Evolutionary conservation across 495 filamentous ascomycete genomes (phyloP).

Genomic region (Lasiosphaeria hispida): DNA sequence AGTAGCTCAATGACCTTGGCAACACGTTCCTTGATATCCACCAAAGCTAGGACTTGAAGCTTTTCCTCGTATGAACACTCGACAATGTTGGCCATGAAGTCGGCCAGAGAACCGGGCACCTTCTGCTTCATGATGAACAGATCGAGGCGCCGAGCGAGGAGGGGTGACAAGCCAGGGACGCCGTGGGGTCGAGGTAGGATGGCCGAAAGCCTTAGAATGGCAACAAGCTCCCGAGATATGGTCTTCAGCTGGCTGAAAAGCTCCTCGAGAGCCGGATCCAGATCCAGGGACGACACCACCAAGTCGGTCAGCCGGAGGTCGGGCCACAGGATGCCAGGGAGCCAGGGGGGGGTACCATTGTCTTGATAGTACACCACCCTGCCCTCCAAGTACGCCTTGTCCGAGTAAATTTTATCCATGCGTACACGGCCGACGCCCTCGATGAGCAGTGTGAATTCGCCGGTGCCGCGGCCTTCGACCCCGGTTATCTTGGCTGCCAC

Average conservation of each 20-base stretch:
- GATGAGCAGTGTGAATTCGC: conserved; percentile 77
- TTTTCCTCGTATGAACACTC: conserved; percentile 85
- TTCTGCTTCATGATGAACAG: conserved; percentile 78
- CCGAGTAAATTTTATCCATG: conserved; percentile 69
- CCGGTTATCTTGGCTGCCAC: conserved; percentile 79
- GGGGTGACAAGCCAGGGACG: conserved; percentile 66
- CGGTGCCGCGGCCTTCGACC: conserved; percentile 74
- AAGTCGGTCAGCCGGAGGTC: conserved; percentile 20
- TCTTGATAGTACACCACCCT: conserved; percentile 60
- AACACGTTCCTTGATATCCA: conserved; percentile 74
- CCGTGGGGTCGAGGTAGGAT: conserved; percentile 61
- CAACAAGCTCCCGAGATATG: conserved; percentile 77
- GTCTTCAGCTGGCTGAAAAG: conserved; percentile 78
- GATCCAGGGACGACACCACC: conserved; percentile 43
- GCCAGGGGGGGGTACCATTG: conserved; percentile 39
- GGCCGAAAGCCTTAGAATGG: conserved; percentile 72
- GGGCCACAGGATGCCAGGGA: conserved; percentile 16
- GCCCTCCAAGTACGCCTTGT: conserved; percentile 83
- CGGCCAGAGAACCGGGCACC: conserved; percentile 85
- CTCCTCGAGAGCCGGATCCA: conserved; percentile 58
- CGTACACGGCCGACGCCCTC: conserved; percentile 78
- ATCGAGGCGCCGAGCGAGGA: conserved; percentile 81
- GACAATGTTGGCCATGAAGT: conserved; percentile 92
- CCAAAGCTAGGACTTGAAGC: conserved; percentile 72
- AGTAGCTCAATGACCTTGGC: conserved; percentile 77